Evolutionary conservation across 768 basidiomycete species (phyloP), one percentile per base, ranked within the genome.

Genomic region (Pisolithus albus): DNA sequence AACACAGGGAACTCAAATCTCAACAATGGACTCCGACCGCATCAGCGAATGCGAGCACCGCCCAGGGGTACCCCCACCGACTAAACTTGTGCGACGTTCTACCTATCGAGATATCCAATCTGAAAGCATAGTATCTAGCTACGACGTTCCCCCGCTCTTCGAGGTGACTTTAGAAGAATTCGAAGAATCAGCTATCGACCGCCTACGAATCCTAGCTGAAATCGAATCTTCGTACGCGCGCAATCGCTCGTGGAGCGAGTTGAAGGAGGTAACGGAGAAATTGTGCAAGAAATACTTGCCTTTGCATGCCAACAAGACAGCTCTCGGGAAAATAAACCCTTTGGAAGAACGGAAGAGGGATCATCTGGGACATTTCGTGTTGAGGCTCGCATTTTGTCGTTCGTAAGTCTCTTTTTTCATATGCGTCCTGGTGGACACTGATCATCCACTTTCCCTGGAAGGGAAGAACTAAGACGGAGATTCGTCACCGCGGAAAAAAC

Each of bases 101-200:
- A 18, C 28, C 21, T 44, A 23, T 37, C 26, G 16, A 4, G 37
- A 13, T 19, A 34, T 7, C n/a, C 5, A 11, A 18, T 26, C 44
- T 28, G 23, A 18, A 44, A 21, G 21, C 8, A 32, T 45, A 9
- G 23, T n/a, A 51, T 18, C 19, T 47, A 96, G 93, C 68, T 98
- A 99, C 63, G 86, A 94, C 59, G 71, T 64, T 16, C 90, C 94
- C 19, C 96, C 96, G 18, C 67, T 78, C 15, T 84, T 84, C 51
- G 92, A 98, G 61, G 85, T 98, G 18, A 92, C 92, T 1, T 74
- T 98, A 16, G 96, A 98, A 65, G 89, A 97, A 56, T 99, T 99
- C 59, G 96, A 99, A 65, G 84, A 78, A 3, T 89, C 79, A 63
- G 96, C 96, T 0, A 75, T 99, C 19, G 83, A 95, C 58, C 75